These are phyloP conservation scores for Oldenlandia corymbosa DNA, from an alignment of 257 asterid species.

Conservation along the genomic window DNA sequence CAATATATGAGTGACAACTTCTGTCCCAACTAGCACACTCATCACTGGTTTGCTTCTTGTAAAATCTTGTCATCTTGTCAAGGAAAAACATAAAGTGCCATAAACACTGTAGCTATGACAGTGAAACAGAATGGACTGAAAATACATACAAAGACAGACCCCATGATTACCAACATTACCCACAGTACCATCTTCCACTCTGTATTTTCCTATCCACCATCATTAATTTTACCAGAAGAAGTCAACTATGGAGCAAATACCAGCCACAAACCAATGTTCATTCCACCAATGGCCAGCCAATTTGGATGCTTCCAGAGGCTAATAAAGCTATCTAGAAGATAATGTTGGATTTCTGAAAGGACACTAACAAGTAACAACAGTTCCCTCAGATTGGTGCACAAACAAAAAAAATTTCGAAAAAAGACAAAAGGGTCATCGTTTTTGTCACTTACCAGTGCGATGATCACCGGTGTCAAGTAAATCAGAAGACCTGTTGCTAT, in stretches of 20 bases:
- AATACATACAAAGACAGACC: not conserved
- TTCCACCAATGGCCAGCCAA: constrained; percentile 15
- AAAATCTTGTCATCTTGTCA: not conserved
- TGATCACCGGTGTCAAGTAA: constrained; percentile 73
- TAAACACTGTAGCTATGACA: not conserved
- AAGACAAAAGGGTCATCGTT: not conserved
- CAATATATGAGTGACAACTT: not conserved
- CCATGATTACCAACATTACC: not conserved
- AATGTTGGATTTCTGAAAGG: too few relatives aligned
- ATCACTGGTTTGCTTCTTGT: not conserved
- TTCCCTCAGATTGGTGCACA: too few relatives aligned
- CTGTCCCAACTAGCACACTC: not conserved
- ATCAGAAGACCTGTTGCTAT: constrained; percentile 75
- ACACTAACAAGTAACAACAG: not conserved
- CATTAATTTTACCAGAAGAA: constrained; percentile 9
- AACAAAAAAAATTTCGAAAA: too few relatives aligned
- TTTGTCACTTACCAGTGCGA: constrained; percentile 55
- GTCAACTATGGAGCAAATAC: constrained; percentile 10
- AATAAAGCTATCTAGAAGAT: not conserved
- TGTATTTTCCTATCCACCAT: constrained; percentile 1
- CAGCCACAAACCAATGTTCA: not conserved
- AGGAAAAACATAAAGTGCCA: not conserved
- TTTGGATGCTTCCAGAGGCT: constrained; percentile 5
- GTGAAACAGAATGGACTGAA: not conserved
- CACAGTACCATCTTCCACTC: not conserved